phyloP scores from a whole-genome alignment of 768 basidiomycete genomes.

The Suillus subluteus region DNA sequence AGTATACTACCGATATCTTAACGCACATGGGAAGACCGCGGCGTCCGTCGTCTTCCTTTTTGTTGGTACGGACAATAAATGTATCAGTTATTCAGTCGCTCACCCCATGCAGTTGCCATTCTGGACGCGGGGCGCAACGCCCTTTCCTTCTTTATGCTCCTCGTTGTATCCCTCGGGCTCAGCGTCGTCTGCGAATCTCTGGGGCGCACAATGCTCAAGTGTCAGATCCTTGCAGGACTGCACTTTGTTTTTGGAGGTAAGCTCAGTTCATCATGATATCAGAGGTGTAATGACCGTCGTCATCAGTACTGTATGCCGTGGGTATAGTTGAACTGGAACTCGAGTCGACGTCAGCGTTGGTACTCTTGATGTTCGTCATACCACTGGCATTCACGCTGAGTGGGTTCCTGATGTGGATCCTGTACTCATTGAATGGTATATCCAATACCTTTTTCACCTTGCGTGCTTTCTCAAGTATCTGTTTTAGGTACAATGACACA shows the following conservation, averaged over 20 bases:
- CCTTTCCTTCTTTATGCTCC: slow-evolving; percentile 91
- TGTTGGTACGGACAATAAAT: slow-evolving; percentile 62
- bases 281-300: not conserved
- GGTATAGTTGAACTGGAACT: slow-evolving; percentile 93
- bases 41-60: slow-evolving; percentile 90
- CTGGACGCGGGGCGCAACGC: slow-evolving; percentile 94
- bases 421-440: slow-evolving; percentile 85
- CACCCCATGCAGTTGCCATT: slow-evolving; percentile 70
- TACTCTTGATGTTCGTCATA: slow-evolving; percentile 88
- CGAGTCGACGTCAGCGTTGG: slow-evolving; percentile 84
- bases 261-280: slow-evolving; percentile 30
- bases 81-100: slow-evolving; percentile 8
- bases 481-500: slow-evolving; percentile 82
- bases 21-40: slow-evolving; percentile 76
- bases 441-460: slow-evolving; percentile 11
- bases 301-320: slow-evolving; percentile 83
- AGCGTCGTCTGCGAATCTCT: slow-evolving; percentile 91
- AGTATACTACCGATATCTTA: slow-evolving; percentile 96
- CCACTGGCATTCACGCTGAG: slow-evolving; percentile 96
- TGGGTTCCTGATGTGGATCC: slow-evolving; percentile 94
- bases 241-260: slow-evolving; percentile 95
- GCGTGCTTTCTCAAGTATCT: not conserved
- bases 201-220: slow-evolving; percentile 81
- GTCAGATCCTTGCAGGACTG: slow-evolving; percentile 76
- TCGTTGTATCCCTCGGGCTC: slow-evolving; percentile 90